These are phyloP conservation scores for Ramularia collo-cygni DNA, from an alignment of 2,329 filamentous ascomycete genomes.

Conservation along the genomic window DNA sequence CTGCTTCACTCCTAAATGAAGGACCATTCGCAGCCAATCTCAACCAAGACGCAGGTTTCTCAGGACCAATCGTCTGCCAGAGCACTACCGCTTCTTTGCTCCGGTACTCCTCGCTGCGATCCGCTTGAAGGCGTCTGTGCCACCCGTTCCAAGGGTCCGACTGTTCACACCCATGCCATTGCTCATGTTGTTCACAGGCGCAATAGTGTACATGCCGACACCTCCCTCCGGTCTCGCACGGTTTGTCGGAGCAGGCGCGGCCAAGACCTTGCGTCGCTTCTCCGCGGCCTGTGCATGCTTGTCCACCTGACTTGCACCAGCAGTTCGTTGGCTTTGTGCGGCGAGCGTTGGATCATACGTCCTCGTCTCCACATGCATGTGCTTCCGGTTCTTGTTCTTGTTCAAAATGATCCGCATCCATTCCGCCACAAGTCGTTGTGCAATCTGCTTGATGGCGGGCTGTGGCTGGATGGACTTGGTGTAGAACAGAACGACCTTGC, in stretches of 20 bases:
- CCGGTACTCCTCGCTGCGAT: slow-evolving; percentile 20
- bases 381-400: slow-evolving; percentile 89
- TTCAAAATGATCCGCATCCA: slow-evolving; percentile 87
- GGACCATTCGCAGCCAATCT: too few species aligned
- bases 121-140: slow-evolving; percentile 31
- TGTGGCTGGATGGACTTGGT: slow-evolving; percentile 90
- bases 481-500: slow-evolving; percentile 95
- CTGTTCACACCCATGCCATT: slow-evolving; percentile 24
- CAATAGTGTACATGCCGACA: slow-evolving; percentile 56
- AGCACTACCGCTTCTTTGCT: not conserved
- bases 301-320: slow-evolving; percentile 29
- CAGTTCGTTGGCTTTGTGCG: slow-evolving; percentile 19
- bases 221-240: slow-evolving; percentile 53
- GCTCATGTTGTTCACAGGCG: slow-evolving; percentile 49
- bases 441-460: slow-evolving; percentile 82
- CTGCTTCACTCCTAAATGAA: too few species aligned
- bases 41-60: too few species aligned
- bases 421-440: slow-evolving; percentile 84
- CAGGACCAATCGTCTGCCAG: too few species aligned
- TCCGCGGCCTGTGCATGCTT: slow-evolving; percentile 40
- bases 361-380: slow-evolving; percentile 60
- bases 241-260: slow-evolving; percentile 48
- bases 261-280: slow-evolving; percentile 46
- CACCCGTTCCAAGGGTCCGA: slow-evolving; percentile 23
- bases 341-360: slow-evolving; percentile 51